Conservation (phyloP, 345 rosid genomes). For the Populus euphratica region DNA sequence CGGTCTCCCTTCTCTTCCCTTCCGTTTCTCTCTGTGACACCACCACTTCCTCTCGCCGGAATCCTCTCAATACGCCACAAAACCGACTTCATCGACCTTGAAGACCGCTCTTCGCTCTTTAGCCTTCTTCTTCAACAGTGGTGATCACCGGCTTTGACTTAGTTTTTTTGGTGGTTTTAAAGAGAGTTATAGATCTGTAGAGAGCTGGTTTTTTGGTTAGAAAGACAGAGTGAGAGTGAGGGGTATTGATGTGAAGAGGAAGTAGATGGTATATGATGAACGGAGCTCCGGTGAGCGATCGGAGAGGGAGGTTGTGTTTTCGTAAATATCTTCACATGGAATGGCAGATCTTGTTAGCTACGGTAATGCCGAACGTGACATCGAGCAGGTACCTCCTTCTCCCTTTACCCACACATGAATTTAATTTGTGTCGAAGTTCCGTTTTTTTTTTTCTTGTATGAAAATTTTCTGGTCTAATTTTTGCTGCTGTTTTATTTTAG, state of each 20-base stretch:
- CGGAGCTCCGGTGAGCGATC: slow-evolving; percentile 78
- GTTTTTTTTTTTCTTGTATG: neutral
- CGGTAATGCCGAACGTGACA: slow-evolving; percentile 79
- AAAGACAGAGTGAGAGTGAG: neutral
- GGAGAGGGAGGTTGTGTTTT: slow-evolving; percentile 64
- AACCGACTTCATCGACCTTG: neutral
- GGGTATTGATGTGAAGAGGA: slow-evolving; percentile 17
- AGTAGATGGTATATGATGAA: slow-evolving; percentile 60
- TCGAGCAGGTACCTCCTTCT: slow-evolving; percentile 57
- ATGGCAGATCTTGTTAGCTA: slow-evolving; percentile 98
- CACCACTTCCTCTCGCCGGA: neutral
- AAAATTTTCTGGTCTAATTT: neutral
- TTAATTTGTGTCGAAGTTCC: neutral
- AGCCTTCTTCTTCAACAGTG: slow-evolving; percentile 3
- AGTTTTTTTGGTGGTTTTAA: neutral
- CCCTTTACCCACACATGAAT: neutral
- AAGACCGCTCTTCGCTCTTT: neutral
- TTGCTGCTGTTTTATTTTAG: neutral
- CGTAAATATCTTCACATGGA: slow-evolving; percentile 81
- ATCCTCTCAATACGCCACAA: neutral
- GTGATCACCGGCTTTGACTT: slow-evolving; percentile 23
- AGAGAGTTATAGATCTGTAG: slow-evolving; percentile 15
- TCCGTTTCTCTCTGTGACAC: neutral
- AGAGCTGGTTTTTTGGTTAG: neutral
- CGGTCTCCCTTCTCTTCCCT: slow-evolving; percentile 20